phyloP scores from a whole-genome alignment of 2,329 filamentous ascomycete species.

The Xylariaceae sp. region DNA sequence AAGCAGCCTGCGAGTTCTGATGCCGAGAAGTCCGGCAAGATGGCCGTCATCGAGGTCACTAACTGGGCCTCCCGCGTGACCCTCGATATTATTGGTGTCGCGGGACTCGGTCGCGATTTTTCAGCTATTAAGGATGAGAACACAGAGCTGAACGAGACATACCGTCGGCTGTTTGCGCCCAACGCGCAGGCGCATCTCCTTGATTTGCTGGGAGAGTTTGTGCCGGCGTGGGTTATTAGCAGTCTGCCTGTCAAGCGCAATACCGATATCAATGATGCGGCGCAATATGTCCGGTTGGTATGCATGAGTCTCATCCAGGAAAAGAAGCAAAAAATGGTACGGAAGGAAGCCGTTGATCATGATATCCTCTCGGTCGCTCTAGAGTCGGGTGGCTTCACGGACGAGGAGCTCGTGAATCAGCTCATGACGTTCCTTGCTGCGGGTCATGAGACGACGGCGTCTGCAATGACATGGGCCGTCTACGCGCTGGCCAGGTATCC shows the following conservation, averaged over 20 bases:
- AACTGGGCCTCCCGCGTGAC: slow-evolving; percentile 63
- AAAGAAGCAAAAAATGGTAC: slow-evolving; percentile 55
- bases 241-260: slow-evolving; percentile 67
- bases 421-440: slow-evolving; percentile 41
- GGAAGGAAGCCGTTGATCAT: slow-evolving; percentile 37
- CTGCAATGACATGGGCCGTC: slow-evolving; percentile 37
- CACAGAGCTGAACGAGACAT: slow-evolving; percentile 54
- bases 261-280: slow-evolving; percentile 53
- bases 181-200: slow-evolving; percentile 49
- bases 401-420: slow-evolving; percentile 37
- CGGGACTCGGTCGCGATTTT: slow-evolving; percentile 68
- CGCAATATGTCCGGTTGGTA: slow-evolving; percentile 55
- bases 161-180: slow-evolving; percentile 51
- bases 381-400: slow-evolving; percentile 35
- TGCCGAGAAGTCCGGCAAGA: slow-evolving; percentile 32
- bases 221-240: slow-evolving; percentile 58
- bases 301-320: slow-evolving; percentile 63
- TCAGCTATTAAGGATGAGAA: slow-evolving; percentile 56
- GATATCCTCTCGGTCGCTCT: slow-evolving; percentile 38
- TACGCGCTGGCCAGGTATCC: slow-evolving; percentile 36
- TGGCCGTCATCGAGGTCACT: slow-evolving; percentile 50
- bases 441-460: slow-evolving; percentile 42
- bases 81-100: slow-evolving; percentile 69
- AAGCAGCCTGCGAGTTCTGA: slow-evolving; percentile 17
- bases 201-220: slow-evolving; percentile 53